Conservation (phyloP, 164 flowering plant genomes). For the Piper longum region DNA sequence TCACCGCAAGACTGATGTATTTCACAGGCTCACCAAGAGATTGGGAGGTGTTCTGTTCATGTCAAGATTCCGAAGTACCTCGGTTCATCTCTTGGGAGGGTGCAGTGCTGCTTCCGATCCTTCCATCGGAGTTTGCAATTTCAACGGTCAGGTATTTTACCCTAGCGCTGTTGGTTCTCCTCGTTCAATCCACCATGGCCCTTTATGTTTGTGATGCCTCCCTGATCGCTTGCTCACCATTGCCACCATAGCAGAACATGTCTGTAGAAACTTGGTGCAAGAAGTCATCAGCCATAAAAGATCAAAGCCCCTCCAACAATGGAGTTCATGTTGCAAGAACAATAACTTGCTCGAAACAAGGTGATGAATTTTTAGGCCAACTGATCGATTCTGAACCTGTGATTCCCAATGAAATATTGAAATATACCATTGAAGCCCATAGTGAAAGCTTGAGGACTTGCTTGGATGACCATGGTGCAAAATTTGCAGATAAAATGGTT, state of each 20-base stretch:
- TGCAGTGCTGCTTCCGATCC: slow-evolving; percentile 40
- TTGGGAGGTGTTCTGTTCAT: slow-evolving; percentile 48
- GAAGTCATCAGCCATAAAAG: slow-evolving; percentile 23
- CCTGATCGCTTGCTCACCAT: slow-evolving; percentile 35
- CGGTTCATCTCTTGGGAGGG: slow-evolving; percentile 60
- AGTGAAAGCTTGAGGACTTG: neutral
- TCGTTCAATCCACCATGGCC: slow-evolving; percentile 13
- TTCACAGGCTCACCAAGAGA: slow-evolving; percentile 38
- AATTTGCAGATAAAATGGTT: slow-evolving; percentile 1
- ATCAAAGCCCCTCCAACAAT: neutral
- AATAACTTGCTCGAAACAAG: no score
- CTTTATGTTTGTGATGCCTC: slow-evolving; percentile 25
- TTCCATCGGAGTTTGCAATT: slow-evolving; percentile 41
- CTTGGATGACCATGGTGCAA: neutral
- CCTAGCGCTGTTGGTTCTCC: slow-evolving; percentile 3
- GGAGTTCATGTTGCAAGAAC: neutral
- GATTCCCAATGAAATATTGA: no score
- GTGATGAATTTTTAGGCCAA: no score
- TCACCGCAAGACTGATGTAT: slow-evolving; percentile 28
- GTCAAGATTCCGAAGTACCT: slow-evolving; percentile 40
- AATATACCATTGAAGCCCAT: neutral
- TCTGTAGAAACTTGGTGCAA: slow-evolving; percentile 28
- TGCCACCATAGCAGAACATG: slow-evolving; percentile 39
- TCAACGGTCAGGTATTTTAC: slow-evolving; percentile 41
- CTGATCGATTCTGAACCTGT: no score